Evolutionary conservation across 805 yeast species (phyloP).

Genomic region (Citeromyces nyonsensis): DNA sequence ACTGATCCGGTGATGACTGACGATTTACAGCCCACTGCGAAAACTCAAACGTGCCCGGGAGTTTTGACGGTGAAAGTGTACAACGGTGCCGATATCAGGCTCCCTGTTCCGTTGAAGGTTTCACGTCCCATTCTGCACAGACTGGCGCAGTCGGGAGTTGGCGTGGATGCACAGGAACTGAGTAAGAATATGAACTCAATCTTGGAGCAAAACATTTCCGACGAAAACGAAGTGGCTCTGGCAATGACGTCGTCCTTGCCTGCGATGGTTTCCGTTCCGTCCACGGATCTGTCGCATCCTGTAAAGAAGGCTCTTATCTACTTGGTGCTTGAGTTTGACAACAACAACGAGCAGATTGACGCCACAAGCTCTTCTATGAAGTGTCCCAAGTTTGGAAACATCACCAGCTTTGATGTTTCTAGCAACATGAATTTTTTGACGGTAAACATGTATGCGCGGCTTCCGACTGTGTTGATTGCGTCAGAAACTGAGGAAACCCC

Average conservation of each 20-base stretch:
- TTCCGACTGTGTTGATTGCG: slow-evolving; percentile 50
- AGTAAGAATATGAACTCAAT: slow-evolving; percentile 15
- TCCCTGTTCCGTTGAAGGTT: slow-evolving; percentile 59
- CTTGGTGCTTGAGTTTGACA: slow-evolving; percentile 87
- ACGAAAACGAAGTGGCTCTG: slow-evolving; percentile 6
- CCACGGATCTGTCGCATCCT: slow-evolving; percentile 13
- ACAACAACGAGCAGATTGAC: slow-evolving; percentile 78
- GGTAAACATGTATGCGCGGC: slow-evolving; percentile 64
- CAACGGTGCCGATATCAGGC: slow-evolving; percentile 45
- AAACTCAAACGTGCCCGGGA: slow-evolving; percentile 36
- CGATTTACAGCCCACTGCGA: no score
- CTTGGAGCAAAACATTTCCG: slow-evolving; percentile 1
- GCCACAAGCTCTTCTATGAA: slow-evolving; percentile 74
- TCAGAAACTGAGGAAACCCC: slow-evolving; percentile 9
- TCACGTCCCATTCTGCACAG: slow-evolving; percentile 51
- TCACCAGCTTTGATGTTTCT: slow-evolving; percentile 81
- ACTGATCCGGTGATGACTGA: slow-evolving; percentile 17
- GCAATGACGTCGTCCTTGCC: slow-evolving; percentile 21
- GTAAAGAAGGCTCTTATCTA: slow-evolving; percentile 56
- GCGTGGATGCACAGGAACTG: slow-evolving; percentile 15
- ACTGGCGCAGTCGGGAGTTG: slow-evolving; percentile 40
- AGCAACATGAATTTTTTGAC: slow-evolving; percentile 42
- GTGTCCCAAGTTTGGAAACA: slow-evolving; percentile 74
- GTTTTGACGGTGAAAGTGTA: slow-evolving; percentile 66
- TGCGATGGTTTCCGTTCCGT: slow-evolving; percentile 28